A percentile compares a stretch with the other conserved stretches of the same genome.
These are phyloP conservation scores for Chloranthus sessilifolius DNA, from an alignment of 164 flowering plant genomes.

Conservation along the genomic window DNA sequence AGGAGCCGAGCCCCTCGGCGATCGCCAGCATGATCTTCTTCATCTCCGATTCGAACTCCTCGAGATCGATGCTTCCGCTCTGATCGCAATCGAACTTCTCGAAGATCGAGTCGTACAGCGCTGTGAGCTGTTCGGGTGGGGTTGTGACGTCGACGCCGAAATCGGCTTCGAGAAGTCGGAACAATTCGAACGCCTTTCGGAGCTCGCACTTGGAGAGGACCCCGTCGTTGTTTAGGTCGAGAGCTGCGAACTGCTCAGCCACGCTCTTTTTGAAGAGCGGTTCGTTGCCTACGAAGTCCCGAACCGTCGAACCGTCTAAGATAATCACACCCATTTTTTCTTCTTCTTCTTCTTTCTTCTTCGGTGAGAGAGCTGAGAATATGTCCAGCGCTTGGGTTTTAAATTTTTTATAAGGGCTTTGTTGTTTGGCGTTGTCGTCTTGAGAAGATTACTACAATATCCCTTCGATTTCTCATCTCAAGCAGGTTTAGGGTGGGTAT, in stretches of 20 bases:
- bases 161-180: conserved; percentile 51
- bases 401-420: too few species aligned
- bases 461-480: too few species aligned
- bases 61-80: conserved; percentile 61
- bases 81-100: conserved; percentile 62
- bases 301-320: conserved; percentile 69
- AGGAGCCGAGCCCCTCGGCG: conserved; percentile 76
- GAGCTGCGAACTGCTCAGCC: conserved; percentile 41
- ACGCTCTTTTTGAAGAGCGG: conserved; percentile 49
- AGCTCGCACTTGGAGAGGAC: conserved; percentile 71
- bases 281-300: conserved; percentile 55
- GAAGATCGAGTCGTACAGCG: conserved; percentile 74
- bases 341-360: conserved; percentile 2
- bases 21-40: conserved; percentile 80
- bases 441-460: too few species aligned
- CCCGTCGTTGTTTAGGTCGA: conserved; percentile 75
- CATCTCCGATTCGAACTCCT: conserved; percentile 69
- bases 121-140: conserved; percentile 59
- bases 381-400: too few species aligned
- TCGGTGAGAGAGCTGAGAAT: background rate
- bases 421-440: too few species aligned
- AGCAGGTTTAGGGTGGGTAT: too few species aligned
- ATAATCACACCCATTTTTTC: conserved; percentile 19
- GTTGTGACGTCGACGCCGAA: conserved; percentile 60
- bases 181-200: conserved; percentile 63